Evolutionary conservation across 495 filamentous ascomycete genomes (phyloP).

Genomic region (Evernia prunastri): DNA sequence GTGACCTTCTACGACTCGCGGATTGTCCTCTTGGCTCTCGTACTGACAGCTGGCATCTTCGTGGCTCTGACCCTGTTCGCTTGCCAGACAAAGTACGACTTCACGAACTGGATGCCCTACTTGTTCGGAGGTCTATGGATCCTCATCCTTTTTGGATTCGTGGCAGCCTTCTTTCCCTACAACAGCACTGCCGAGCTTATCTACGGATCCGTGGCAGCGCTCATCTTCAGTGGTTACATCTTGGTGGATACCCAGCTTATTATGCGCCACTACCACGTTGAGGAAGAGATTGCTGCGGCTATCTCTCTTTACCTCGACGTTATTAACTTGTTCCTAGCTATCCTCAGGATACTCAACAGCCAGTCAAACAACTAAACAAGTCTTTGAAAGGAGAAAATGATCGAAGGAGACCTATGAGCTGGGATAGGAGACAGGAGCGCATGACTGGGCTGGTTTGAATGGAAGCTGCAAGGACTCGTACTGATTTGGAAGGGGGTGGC

Average conservation of each 20-base stretch:
- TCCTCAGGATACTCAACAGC: constrained; percentile 83
- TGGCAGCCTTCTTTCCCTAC: constrained; percentile 76
- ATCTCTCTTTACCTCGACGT: constrained; percentile 95
- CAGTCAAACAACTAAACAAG: constrained; percentile 66
- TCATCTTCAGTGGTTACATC: constrained; percentile 91
- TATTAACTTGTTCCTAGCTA: constrained; percentile 92
- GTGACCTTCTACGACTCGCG: constrained; percentile 75
- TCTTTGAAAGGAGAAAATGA: neutral
- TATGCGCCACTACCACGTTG: constrained; percentile 90
- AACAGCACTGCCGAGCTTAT: constrained; percentile 71
- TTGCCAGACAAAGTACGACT: constrained; percentile 97
- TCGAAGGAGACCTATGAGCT: neutral
- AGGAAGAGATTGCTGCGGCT: constrained; percentile 96
- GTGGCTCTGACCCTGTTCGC: constrained; percentile 88
- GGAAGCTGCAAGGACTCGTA: neutral
- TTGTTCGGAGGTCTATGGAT: constrained; percentile 87
- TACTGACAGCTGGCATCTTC: constrained; percentile 91
- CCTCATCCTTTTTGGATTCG: constrained; percentile 85
- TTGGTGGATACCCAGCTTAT: constrained; percentile 94
- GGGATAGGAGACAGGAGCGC: neutral
- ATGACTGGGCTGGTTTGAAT: neutral
- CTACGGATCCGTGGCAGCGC: constrained; percentile 70
- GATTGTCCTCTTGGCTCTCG: constrained; percentile 83
- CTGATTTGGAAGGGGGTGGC: neutral
- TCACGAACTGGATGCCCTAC: constrained; percentile 93